These are phyloP conservation scores for Boletellus sp. DNA, from an alignment of 1,284 basidiomycete species.

Conservation along the genomic window DNA sequence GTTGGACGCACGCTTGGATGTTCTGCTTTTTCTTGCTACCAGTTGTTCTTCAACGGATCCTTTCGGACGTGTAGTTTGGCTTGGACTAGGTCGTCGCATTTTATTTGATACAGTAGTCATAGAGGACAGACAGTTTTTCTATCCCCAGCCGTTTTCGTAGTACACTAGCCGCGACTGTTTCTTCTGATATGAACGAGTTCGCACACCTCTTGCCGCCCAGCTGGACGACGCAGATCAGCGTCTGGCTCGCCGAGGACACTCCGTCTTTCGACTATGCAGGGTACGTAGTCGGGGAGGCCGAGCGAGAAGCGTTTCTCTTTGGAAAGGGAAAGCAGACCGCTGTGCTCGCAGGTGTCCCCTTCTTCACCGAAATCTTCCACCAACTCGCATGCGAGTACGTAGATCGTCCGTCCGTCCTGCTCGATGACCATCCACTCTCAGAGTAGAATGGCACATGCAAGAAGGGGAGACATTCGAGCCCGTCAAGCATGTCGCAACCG, in stretches of 20 bases:
- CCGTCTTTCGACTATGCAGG: constrained; percentile 98
- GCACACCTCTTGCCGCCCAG: constrained; percentile 84
- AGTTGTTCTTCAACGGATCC: not conserved
- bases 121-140: no score
- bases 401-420: not conserved
- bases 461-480: constrained; percentile 84
- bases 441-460: constrained; percentile 88
- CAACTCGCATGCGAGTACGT: constrained; percentile 89
- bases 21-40: not conserved
- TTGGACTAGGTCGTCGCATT: not conserved
- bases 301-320: constrained; percentile 83
- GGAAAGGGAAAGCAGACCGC: constrained; percentile 79
- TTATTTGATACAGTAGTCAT: not conserved
- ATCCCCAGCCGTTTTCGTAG: no score
- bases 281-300: constrained; percentile 91
- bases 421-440: constrained; percentile 29
- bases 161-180: no score
- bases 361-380: constrained; percentile 91
- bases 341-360: constrained; percentile 92
- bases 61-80: not conserved
- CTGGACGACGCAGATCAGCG: constrained; percentile 80
- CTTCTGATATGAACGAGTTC: constrained; percentile 38
- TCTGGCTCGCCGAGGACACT: constrained; percentile 92
- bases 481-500: constrained; percentile 87
- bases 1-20: not conserved